phyloP scores from a whole-genome alignment of 768 basidiomycete species.

The Phaffia tasmanica region DNA sequence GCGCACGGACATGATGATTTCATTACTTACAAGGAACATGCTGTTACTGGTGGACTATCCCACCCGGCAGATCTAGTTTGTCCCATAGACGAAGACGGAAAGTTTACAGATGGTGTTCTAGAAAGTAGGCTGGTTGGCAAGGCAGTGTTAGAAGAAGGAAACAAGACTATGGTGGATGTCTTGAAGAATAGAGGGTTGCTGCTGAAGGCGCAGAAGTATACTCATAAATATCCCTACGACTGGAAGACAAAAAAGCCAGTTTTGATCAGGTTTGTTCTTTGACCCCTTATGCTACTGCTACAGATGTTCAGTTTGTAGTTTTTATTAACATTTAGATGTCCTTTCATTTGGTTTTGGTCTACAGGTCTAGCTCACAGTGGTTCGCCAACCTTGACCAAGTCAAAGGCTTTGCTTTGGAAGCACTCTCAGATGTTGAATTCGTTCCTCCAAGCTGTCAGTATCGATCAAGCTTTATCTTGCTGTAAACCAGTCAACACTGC shows the following conservation, averaged over 20 bases:
- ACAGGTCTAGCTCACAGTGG: constrained; percentile 89
- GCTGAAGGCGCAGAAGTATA: constrained; percentile 56
- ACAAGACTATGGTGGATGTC: constrained; percentile 53
- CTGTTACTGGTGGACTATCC: constrained; percentile 33
- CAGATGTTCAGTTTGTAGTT: neutral
- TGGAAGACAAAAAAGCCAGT: constrained; percentile 91
- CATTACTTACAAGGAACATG: constrained; percentile 46
- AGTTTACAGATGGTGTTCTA: constrained; percentile 47
- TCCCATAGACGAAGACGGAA: constrained; percentile 69
- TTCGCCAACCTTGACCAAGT: constrained; percentile 83
- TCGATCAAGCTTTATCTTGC: neutral
- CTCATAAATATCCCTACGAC: constrained; percentile 89
- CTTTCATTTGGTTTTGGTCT: no score
- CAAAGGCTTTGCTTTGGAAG: constrained; percentile 60
- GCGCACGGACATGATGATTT: constrained; percentile 94
- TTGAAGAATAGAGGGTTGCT: constrained; percentile 48
- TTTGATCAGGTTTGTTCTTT: constrained; percentile 61
- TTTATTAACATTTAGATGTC: neutral
- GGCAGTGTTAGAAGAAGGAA: constrained; percentile 62
- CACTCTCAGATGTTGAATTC: constrained; percentile 61
- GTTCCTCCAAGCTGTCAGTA: constrained; percentile 60
- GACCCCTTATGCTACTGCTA: no score
- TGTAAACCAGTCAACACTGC: neutral
- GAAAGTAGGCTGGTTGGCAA: constrained; percentile 51
- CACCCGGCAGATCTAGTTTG: constrained; percentile 47